phyloP scores from a whole-genome alignment of 305 asterid genomes.

The Galium porrigens region DNA sequence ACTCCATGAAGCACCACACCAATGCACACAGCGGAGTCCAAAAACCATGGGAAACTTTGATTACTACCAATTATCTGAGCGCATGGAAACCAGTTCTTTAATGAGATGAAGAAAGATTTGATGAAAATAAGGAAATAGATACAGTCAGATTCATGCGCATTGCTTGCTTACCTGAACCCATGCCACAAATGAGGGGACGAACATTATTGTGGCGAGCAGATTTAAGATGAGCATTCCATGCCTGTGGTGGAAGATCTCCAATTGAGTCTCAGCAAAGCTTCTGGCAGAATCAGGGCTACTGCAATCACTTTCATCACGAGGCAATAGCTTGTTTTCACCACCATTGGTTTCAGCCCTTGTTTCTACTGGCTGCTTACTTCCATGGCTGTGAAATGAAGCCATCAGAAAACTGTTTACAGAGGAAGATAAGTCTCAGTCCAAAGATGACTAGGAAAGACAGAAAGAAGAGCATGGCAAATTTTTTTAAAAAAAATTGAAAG shows the following conservation, averaged over 20 bases:
- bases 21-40: slow-evolving; percentile 57
- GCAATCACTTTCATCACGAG: slow-evolving; percentile 26
- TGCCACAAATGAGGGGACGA: slow-evolving; percentile 74
- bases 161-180: slow-evolving; percentile 65
- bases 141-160: not conserved
- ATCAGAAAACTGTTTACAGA: slow-evolving; percentile 63
- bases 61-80: slow-evolving; percentile 58
- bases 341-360: slow-evolving; percentile 29
- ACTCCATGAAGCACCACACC: slow-evolving; percentile 77
- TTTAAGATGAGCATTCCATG: slow-evolving; percentile 77
- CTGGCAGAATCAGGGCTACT: slow-evolving; percentile 47
- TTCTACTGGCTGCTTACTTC: slow-evolving; percentile 34
- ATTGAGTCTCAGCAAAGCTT: slow-evolving; percentile 61
- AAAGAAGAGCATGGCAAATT: not conserved
- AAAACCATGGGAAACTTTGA: slow-evolving; percentile 55
- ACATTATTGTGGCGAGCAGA: slow-evolving; percentile 65
- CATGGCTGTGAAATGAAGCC: slow-evolving; percentile 80
- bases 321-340: slow-evolving; percentile 28
- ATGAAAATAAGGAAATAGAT: not conserved
- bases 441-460: not conserved
- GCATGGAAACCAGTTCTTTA: slow-evolving; percentile 3
- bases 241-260: slow-evolving; percentile 76
- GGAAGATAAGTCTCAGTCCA: slow-evolving; percentile 31
- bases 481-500: not conserved
- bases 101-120: not conserved